These are phyloP conservation scores for Akebia trifoliata DNA, from an alignment of 164 flowering plant species.

Conservation along the genomic window DNA sequence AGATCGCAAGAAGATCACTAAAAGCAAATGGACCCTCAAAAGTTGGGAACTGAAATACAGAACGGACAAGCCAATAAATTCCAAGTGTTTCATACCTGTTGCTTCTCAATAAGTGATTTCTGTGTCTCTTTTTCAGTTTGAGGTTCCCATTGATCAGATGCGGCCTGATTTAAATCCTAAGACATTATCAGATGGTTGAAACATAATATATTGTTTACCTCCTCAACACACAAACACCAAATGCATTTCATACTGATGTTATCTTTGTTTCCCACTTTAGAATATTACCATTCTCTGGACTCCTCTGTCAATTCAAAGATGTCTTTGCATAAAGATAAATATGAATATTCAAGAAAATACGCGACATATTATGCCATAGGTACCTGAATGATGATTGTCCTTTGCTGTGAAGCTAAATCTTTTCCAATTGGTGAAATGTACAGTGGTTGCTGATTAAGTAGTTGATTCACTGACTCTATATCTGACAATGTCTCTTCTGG, in stretches of 20 bases:
- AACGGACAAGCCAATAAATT: neutral
- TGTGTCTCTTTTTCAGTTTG: slow-evolving; percentile 16
- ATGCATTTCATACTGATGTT: slow-evolving; percentile 32
- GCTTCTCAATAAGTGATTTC: slow-evolving; percentile 37
- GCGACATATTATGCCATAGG: neutral
- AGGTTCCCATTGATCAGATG: slow-evolving; percentile 14
- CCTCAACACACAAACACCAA: neutral
- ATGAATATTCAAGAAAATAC: neutral
- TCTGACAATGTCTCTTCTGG: no score
- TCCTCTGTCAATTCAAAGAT: slow-evolving; percentile 48
- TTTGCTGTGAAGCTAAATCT: no score
- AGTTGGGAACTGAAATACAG: neutral
- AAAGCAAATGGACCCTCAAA: neutral
- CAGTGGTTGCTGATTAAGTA: slow-evolving; percentile 88
- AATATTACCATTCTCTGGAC: slow-evolving; percentile 65
- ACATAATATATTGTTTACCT: neutral
- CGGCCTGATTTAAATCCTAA: slow-evolving; percentile 48
- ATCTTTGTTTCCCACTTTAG: slow-evolving; percentile 58
- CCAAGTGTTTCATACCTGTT: slow-evolving; percentile 46
- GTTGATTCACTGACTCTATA: slow-evolving; percentile 88
- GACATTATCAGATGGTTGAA: slow-evolving; percentile 2
- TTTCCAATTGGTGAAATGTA: no score
- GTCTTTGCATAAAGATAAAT: slow-evolving; percentile 1
- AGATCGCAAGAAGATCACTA: slow-evolving; percentile 9
- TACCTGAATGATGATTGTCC: slow-evolving; percentile 66